Evolutionary conservation across 441 rosid species (phyloP).

Genomic region (Erysimum cheiri): DNA sequence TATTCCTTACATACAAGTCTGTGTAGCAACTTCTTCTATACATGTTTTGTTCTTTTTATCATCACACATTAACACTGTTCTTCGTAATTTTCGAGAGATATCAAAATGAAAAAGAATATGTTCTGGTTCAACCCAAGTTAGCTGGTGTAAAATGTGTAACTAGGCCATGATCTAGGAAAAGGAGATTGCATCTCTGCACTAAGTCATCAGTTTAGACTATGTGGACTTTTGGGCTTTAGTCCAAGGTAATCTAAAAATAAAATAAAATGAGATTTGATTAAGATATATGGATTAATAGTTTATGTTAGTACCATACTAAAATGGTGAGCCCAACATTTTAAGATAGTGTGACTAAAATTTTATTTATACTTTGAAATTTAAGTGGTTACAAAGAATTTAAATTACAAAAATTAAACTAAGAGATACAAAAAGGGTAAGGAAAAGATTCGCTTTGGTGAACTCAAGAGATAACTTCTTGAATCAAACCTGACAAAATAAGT

Average conservation of each 20-base stretch:
- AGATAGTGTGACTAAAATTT: slow-evolving; percentile 2
- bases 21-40: neutral
- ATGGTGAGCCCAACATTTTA: neutral
- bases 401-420: neutral
- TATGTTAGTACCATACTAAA: neutral
- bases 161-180: too few species aligned
- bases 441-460: neutral
- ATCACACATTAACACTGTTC: neutral
- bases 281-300: too few species aligned
- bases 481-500: slow-evolving; percentile 56
- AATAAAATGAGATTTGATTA: too few species aligned
- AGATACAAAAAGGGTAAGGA: slow-evolving; percentile 11
- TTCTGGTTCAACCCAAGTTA: too few species aligned
- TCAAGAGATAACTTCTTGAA: slow-evolving; percentile 59
- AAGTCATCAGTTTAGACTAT: too few species aligned
- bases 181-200: too few species aligned
- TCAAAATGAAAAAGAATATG: too few species aligned
- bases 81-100: neutral
- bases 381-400: slow-evolving; percentile 13
- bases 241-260: too few species aligned
- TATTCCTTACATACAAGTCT: neutral
- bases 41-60: neutral
- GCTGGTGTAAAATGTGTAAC: too few species aligned
- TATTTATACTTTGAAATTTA: slow-evolving; percentile 10
- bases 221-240: too few species aligned